Percentiles rank a stretch among this genome's conserved stretches.
These are phyloP conservation scores for Candolleomyces eurysporus DNA, from an alignment of 768 basidiomycete species.

Conservation along the genomic window DNA sequence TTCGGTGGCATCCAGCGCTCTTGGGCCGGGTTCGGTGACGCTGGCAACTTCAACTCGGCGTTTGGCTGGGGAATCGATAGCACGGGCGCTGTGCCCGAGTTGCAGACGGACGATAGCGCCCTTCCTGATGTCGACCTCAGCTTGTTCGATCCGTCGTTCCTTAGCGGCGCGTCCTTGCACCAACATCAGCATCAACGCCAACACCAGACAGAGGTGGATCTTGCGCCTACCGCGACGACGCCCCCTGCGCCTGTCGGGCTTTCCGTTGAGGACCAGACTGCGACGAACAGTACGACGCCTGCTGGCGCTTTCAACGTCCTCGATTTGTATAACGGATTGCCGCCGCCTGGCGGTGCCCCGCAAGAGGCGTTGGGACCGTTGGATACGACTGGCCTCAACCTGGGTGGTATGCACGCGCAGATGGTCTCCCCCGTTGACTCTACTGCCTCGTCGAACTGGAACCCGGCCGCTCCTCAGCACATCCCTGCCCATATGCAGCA, in stretches of 20 bases:
- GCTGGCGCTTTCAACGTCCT: background rate
- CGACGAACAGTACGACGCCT: background rate
- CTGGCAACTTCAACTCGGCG: background rate
- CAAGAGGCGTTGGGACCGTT: background rate
- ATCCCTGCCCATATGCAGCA: too few species aligned
- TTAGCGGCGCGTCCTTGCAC: background rate
- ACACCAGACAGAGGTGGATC: background rate
- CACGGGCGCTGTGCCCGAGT: background rate
- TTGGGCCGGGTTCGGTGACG: background rate
- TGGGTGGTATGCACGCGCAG: background rate
- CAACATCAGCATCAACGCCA: background rate
- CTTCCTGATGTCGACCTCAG: conserved; percentile 15
- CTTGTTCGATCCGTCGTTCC: conserved; percentile 10
- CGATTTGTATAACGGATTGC: background rate
- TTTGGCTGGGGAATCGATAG: background rate
- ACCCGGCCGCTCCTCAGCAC: too few species aligned
- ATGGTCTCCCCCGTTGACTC: background rate
- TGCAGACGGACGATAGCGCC: conserved; percentile 11
- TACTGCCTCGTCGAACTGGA: too few species aligned
- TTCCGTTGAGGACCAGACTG: background rate
- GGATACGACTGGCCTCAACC: background rate
- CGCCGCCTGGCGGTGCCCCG: background rate
- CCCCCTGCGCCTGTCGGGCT: background rate
- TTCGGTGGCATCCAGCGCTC: conserved; percentile 10
- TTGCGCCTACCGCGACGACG: background rate